These are phyloP conservation scores for Fraxinus cuspidata DNA, from an alignment of 257 asterid species.

Conservation along the genomic window DNA sequence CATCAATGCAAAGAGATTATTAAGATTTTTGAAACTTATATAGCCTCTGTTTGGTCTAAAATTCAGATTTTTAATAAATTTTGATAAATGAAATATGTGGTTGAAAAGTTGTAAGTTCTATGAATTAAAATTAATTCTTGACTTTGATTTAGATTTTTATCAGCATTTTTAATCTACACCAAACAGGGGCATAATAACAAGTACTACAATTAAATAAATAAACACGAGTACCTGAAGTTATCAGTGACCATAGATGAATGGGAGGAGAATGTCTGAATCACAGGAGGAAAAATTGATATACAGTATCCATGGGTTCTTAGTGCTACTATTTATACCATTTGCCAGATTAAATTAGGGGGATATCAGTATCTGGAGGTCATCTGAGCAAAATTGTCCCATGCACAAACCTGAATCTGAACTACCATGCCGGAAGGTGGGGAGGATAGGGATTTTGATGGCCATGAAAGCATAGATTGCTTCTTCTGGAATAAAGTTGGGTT, in stretches of 20 bases:
- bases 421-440: not conserved
- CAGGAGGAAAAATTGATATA: not conserved
- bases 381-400: not conserved
- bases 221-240: not conserved
- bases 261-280: not conserved
- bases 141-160: too few relatives aligned
- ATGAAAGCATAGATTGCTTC: constrained; percentile 6
- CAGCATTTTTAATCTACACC: too few relatives aligned
- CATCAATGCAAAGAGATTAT: not conserved
- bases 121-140: too few relatives aligned
- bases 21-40: not conserved
- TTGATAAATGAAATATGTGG: too few relatives aligned
- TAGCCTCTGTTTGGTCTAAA: too few relatives aligned
- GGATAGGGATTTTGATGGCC: not conserved
- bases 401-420: constrained; percentile 1
- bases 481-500: not conserved
- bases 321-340: not conserved
- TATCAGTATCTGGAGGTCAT: not conserved
- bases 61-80: too few relatives aligned
- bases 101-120: too few relatives aligned
- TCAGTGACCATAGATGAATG: not conserved
- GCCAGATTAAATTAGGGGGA: not conserved
- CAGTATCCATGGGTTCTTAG: not conserved
- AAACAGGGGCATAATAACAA: too few relatives aligned
- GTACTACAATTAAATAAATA: not conserved